phyloP scores from a whole-genome alignment of 345 rosid species.

The Cardiospermum halicacabum region DNA sequence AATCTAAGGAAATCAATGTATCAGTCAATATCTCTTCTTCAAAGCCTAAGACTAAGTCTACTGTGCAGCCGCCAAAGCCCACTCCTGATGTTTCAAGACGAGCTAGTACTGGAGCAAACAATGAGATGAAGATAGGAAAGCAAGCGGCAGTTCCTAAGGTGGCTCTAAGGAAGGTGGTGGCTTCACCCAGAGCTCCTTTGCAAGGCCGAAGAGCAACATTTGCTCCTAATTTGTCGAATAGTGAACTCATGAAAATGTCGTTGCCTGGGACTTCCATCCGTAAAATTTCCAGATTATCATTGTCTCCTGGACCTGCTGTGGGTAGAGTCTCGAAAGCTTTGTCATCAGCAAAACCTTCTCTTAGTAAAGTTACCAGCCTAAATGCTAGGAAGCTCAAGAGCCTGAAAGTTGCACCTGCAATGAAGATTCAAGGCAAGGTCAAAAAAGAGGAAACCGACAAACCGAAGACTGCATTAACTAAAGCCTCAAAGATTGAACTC shows the following conservation, averaged over 20 bases:
- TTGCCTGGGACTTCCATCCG: neutral
- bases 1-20: constrained; percentile 30
- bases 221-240: constrained; percentile 20
- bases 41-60: constrained; percentile 35
- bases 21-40: constrained; percentile 27
- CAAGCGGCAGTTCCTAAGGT: constrained; percentile 20
- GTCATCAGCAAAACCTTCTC: constrained; percentile 23
- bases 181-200: constrained; percentile 20
- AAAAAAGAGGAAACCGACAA: constrained; percentile 26
- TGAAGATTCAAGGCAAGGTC: constrained; percentile 32
- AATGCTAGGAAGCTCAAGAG: constrained; percentile 31
- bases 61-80: constrained; percentile 8
- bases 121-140: constrained; percentile 27
- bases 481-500: too few species aligned
- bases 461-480: too few species aligned
- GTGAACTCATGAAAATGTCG: constrained; percentile 28
- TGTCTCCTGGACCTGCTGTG: constrained; percentile 25
- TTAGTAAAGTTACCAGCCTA: constrained; percentile 27
- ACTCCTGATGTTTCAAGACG: constrained; percentile 26
- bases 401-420: constrained; percentile 25
- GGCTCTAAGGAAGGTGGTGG: constrained; percentile 19
- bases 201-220: constrained; percentile 18
- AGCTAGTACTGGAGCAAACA: constrained; percentile 22
- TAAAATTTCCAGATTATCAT: constrained; percentile 17
- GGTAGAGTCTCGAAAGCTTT: constrained; percentile 28